Percentiles rank a stretch among this genome's conserved stretches.
Evolutionary conservation across 2,329 filamentous ascomycete genomes (phyloP).

Genomic region (Leptographium procerum): DNA sequence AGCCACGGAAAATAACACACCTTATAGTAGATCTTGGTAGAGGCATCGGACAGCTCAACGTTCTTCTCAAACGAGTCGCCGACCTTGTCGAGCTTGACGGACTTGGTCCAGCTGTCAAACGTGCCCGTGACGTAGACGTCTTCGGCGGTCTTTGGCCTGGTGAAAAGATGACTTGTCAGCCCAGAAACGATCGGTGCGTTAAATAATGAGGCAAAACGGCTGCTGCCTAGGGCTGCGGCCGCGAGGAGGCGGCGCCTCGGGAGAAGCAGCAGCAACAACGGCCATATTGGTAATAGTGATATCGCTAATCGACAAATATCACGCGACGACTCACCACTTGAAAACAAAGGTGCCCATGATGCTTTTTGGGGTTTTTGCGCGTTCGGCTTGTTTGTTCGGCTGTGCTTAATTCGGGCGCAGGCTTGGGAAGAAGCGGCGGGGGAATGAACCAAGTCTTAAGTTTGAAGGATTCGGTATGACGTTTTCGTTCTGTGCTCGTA

Average conservation of each 20-base stretch:
- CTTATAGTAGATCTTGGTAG: conserved; percentile 86
- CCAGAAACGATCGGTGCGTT: no score
- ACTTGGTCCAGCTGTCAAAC: conserved; percentile 90
- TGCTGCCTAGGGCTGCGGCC: not conserved
- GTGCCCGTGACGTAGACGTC: conserved; percentile 83
- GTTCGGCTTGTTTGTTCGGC: not conserved
- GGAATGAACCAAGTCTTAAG: not conserved
- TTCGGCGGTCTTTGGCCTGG: conserved; percentile 70
- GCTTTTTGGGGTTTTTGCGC: not conserved
- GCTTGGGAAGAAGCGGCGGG: not conserved
- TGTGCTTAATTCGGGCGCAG: not conserved
- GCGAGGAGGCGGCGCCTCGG: not conserved
- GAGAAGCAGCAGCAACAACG: not conserved
- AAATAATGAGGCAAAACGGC: no score
- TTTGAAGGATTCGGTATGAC: not conserved
- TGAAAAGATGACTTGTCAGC: not conserved
- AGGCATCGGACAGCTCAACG: conserved; percentile 55
- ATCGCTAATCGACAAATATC: not conserved
- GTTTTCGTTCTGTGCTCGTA: not conserved
- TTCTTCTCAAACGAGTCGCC: conserved; percentile 68
- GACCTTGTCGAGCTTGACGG: conserved; percentile 67
- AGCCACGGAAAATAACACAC: conserved; percentile 35
- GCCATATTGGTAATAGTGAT: not conserved
- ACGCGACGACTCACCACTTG: conserved; percentile 48
- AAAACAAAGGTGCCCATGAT: conserved; percentile 58